Base-by-base conservation (phyloP, 2,329 filamentous ascomycete genomes). In the Ceratocystis albifundus region DNA sequence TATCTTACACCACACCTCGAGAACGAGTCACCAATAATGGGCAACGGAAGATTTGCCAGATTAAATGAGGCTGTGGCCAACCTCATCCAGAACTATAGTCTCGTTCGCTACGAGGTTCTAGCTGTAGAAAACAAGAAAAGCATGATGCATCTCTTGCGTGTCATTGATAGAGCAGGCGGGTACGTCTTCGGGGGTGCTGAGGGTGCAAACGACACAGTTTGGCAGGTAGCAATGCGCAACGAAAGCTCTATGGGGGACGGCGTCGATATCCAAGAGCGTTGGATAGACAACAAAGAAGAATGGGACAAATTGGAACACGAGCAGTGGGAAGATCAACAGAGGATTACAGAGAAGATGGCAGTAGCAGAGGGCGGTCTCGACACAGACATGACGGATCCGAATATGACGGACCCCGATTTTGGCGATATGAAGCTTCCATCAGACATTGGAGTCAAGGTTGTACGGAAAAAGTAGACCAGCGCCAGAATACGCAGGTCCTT, bases 61-160 rank as follows among this genome's bases (percentile, higher is more conserved):
- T 79, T 99, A 36, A 96, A 97, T 74, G 84, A 88, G 70, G 92
- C 93, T 0, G 88, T 99, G 57, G 86, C 93, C 20, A 85, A 89
- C 48, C 79, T 99, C 61, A 88, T 99, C 45, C 89, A 96, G 72
- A 89, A 88, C 72, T 97, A 96, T 74, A 88, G 88, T 0, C 82
- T 99, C 3, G 91, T 99, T 1, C 85, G 86, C 0, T 99, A 96
- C 73, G 92, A 97, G 74, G 95, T 95, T 0, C 78, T 99, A 36
- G 92, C 94, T 0, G 91, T 99, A 0, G 94, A 99, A 76, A 94
- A 99, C 74, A 96, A 96, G 75, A 89, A 88, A 76, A 95, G 89
- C 73, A 96, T 99, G 91, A 95, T 95, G 84, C 87, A 89, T 71
- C 80, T 99, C 3, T 78, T 99, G 64, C 85, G 88, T 59, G 87